Conservation (phyloP, 768 basidiomycete genomes). For the Goffeauzyma gilvescens region DNA sequence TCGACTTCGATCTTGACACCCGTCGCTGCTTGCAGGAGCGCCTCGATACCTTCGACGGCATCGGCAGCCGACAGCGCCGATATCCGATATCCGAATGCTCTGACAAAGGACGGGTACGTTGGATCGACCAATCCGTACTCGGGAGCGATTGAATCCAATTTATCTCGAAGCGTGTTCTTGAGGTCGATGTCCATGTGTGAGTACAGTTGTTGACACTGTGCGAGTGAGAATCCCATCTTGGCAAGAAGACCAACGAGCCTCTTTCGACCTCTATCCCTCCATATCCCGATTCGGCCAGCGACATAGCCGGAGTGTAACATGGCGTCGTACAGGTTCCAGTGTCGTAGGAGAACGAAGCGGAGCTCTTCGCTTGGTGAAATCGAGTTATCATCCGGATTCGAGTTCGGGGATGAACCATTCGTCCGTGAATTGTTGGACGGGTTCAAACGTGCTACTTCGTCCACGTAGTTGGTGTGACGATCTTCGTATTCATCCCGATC, state of each 20-base stretch:
- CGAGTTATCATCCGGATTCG: conserved; percentile 56
- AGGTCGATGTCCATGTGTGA: conserved; percentile 92
- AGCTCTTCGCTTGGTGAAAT: conserved; percentile 73
- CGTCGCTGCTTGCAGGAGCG: conserved; percentile 73
- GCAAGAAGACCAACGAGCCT: conserved; percentile 75
- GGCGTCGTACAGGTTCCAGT: conserved; percentile 95
- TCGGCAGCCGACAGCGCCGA: conserved; percentile 81
- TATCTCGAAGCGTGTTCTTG: conserved; percentile 56
- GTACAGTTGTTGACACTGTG: conserved; percentile 83
- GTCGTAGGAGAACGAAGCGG: conserved; percentile 81
- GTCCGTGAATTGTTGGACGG: conserved; percentile 37
- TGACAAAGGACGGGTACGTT: conserved; percentile 78
- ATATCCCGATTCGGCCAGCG: conserved; percentile 81
- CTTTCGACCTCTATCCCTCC: conserved; percentile 86
- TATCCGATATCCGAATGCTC: conserved; percentile 73
- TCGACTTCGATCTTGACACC: conserved; percentile 84
- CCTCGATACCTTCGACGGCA: conserved; percentile 70
- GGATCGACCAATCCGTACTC: conserved; percentile 89
- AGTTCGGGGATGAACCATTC: conserved; percentile 23
- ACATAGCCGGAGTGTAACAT: conserved; percentile 97
- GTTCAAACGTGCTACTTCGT: conserved; percentile 86
- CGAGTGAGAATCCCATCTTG: conserved; percentile 95
- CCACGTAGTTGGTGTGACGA: conserved; percentile 58
- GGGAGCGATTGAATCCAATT: conserved; percentile 73
- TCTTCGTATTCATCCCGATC: conserved; percentile 68